Base-by-base conservation (phyloP, 768 basidiomycete species). In the Collybiopsis confluens region DNA sequence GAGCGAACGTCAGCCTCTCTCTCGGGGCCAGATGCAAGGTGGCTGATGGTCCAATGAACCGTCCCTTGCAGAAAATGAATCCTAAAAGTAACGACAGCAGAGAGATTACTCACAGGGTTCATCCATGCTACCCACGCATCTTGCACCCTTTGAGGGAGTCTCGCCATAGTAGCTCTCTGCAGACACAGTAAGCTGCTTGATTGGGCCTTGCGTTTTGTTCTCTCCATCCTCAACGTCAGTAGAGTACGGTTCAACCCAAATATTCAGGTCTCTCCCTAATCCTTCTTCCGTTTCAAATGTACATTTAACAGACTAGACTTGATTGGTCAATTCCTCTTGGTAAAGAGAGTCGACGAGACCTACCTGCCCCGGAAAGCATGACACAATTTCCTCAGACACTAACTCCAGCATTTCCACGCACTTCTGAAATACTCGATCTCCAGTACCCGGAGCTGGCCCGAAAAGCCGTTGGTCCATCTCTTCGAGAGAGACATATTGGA, bases 401-500 rank as follows among this genome's bases (percentile, higher is more conserved):
- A 67, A 68, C 67, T 97, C 94, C 52, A 97, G 71, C 2, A 95
- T 55, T 4, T 67, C 69, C 3, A 96, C 71, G 54, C 86, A 89
- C 61, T 87, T 84, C 48, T 78, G 74, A 70, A 97, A 98, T 1
- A 92, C 79, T 44, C 78, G 79, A 24, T 85, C 75, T 1, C 92
- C 95, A n/a, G 77, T 70, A 4, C 75, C 80, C 6, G 66, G 61
- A 3, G 63, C 65, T 35, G 64, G 28, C 0, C 93, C 93, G 61
- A 86, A 95, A 1, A 98, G 65, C 15, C 81, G 77, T 38, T 79
- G 73, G 58, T 98, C 96, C 87, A 99, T 92, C 65, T 96, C 92
- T 42, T 79, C 74, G 42, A 96, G 70, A 1, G 93, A 80, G 27
- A 96, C 70, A 64, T 98, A 99, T 67, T 98, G 92, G 74, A 98